Evolutionary conservation across 2,329 filamentous ascomycete genomes (phyloP).

Genomic region (Ascochyta pisi): DNA sequence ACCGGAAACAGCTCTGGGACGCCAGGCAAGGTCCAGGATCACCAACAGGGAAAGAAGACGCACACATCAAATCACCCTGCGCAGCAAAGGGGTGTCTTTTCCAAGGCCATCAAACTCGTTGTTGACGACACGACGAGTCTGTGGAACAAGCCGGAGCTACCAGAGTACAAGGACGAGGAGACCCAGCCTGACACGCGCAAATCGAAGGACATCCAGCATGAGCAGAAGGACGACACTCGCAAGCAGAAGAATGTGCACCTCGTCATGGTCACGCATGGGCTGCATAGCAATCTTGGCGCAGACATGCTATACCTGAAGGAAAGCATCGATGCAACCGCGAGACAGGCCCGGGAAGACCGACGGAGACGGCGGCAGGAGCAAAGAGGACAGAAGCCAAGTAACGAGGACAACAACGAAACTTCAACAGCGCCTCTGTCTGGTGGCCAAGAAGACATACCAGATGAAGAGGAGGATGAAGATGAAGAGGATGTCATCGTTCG

Average conservation of each 20-base stretch:
- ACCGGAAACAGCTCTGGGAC: constrained; percentile 59
- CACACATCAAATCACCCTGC: constrained; percentile 60
- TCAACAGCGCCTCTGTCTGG: constrained; percentile 58
- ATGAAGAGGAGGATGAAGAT: constrained; percentile 62
- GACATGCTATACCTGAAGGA: constrained; percentile 99
- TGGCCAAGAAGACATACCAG: constrained; percentile 56
- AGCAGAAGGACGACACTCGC: constrained; percentile 36
- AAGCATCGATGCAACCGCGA: constrained; percentile 86
- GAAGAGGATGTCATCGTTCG: constrained; percentile 88
- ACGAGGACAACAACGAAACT: constrained; percentile 18
- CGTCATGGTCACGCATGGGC: constrained; percentile 89
- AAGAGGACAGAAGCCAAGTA: constrained; percentile 8
- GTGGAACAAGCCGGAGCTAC: constrained; percentile 91
- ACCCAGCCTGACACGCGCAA: constrained; percentile 32
- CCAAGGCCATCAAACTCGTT: constrained; percentile 75
- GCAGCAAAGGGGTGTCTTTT: constrained; percentile 80
- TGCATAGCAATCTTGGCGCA: constrained; percentile 93
- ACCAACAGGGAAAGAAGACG: constrained; percentile 67
- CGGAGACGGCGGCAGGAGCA: constrained; percentile 61
- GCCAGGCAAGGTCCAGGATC: constrained; percentile 74
- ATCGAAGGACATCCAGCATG: constrained; percentile 34
- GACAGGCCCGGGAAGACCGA: constrained; percentile 74
- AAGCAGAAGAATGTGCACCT: constrained; percentile 84
- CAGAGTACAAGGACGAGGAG: constrained; percentile 61
- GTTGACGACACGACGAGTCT: constrained; percentile 88